phyloP scores from a whole-genome alignment of 352 stramenopile species.

The Ophiocytium majus region DNA sequence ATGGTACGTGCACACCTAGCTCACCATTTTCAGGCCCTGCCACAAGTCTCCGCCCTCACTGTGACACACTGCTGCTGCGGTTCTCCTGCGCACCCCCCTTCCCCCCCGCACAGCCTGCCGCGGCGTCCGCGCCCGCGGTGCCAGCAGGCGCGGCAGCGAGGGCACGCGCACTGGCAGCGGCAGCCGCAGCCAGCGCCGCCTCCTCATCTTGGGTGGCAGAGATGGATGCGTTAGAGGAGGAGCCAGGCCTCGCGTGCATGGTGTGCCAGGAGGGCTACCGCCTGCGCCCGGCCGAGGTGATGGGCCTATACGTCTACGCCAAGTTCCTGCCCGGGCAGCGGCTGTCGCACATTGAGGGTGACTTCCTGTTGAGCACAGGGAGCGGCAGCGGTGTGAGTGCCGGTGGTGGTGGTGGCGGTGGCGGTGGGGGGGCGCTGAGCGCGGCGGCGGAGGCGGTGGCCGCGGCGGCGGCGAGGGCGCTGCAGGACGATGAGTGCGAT shows the following conservation, averaged over 20 bases:
- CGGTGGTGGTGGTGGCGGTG: background rate
- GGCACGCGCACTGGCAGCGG: too few relatives aligned
- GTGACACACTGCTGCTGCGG: too few relatives aligned
- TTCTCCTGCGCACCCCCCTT: too few relatives aligned
- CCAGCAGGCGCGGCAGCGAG: slow-evolving; percentile 28
- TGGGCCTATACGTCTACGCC: slow-evolving; percentile 46
- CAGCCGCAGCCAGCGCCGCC: slow-evolving; percentile 24
- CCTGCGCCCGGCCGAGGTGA: background rate
- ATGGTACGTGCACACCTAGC: too few relatives aligned
- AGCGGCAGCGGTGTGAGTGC: too few relatives aligned
- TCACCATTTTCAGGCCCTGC: too few relatives aligned
- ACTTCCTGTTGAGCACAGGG: slow-evolving; percentile 22
- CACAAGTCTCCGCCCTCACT: too few relatives aligned
- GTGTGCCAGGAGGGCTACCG: slow-evolving; percentile 60
- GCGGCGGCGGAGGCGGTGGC: background rate
- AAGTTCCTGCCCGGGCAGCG: slow-evolving; percentile 27
- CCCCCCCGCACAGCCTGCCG: too few relatives aligned
- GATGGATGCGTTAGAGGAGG: slow-evolving; percentile 58
- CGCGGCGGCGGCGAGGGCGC: background rate
- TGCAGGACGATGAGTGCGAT: background rate
- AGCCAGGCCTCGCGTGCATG: slow-evolving; percentile 57
- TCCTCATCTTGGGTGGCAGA: slow-evolving; percentile 57
- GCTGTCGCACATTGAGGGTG: slow-evolving; percentile 36
- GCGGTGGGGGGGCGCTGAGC: background rate
- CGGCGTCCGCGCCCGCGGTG: slow-evolving; percentile 2